These are phyloP conservation scores for Achlya hypogyna DNA, from an alignment of 352 stramenopile species.

Conservation along the genomic window DNA sequence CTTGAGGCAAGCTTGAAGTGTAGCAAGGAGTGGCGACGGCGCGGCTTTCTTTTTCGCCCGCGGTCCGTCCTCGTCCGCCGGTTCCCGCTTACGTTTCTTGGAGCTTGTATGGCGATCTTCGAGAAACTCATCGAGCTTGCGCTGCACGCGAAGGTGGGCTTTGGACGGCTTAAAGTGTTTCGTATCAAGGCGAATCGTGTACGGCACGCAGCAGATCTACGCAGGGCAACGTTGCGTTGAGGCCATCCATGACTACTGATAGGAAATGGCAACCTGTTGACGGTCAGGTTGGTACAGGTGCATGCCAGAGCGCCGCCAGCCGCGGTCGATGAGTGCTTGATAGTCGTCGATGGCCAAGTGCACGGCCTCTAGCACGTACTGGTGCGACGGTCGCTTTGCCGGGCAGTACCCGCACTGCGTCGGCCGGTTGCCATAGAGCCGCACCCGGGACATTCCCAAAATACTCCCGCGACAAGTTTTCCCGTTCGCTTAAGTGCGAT, in stretches of 20 bases:
- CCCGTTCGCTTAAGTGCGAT: neutral
- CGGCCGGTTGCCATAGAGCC: neutral
- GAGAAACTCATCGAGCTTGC: slow-evolving; percentile 28
- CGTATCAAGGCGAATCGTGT: slow-evolving; percentile 42
- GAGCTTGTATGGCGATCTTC: neutral
- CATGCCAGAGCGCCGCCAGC: slow-evolving; percentile 50
- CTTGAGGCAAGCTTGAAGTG: neutral
- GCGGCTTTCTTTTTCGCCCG: neutral
- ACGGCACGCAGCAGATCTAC: slow-evolving; percentile 42
- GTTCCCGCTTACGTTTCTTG: neutral
- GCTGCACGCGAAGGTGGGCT: slow-evolving; percentile 39
- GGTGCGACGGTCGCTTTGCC: neutral
- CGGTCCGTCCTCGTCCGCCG: neutral
- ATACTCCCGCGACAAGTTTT: neutral
- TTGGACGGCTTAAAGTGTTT: slow-evolving; percentile 38
- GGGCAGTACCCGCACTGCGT: slow-evolving; percentile 2
- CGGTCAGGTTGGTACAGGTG: slow-evolving; percentile 54
- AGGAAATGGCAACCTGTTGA: slow-evolving; percentile 20
- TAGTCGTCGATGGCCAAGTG: slow-evolving; percentile 30
- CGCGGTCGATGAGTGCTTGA: slow-evolving; percentile 40
- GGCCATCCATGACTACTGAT: neutral
- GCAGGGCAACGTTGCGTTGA: neutral
- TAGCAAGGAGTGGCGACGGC: neutral
- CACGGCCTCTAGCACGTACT: slow-evolving; percentile 9
- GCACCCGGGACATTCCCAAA: neutral